Base-by-base conservation (phyloP, 768 basidiomycete genomes). In the Calocera cornea region DNA sequence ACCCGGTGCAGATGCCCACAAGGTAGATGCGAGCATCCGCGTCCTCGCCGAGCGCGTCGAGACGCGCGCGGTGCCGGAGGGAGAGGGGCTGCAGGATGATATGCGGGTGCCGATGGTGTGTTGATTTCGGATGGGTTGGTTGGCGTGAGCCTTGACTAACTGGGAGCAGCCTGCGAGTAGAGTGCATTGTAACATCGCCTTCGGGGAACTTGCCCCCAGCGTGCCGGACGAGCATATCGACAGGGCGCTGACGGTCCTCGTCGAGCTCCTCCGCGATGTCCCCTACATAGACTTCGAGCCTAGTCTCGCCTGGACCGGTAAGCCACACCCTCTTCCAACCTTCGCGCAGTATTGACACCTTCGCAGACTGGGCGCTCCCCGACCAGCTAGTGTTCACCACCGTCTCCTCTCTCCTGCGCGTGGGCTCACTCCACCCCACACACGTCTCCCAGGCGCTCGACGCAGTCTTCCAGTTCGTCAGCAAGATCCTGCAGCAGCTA, bases 311-410 rank as follows among this genome's bases (percentile, higher is more conserved):
- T 94, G 92, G 92, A 82, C 86, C 71, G 89, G 91, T 92, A 72
- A 65, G 78, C n/a, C 68, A 44, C 68, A 5, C 8, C n/a, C 29
- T 49, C 2, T 2, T 19, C 19, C 38, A 24, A 34, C 60, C 29
- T 41, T 54, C 41, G 63, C 16, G 34, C 1, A 12, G 1, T 24
- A 19, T 33, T 65, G 17, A 19, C 33, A 64, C 10, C 47, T 17
- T 5, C 31, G 2, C 68, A 93, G 92, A 90, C 70, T 93, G 91
- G 91, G 83, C 91, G 1, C 80, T 91, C 34, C 87, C 92, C 40
- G 90, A 95, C 76, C 89, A 92, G 72, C 82, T 95, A 41, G 87
- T 90, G 1, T 89, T 82, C 73, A 86, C 88, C 0, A 90, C 87
- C 2, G 82, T 91, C 27, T 88, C 87, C 2, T 88, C 91, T 12